Base-by-base conservation (phyloP, 495 filamentous ascomycete species). In the Podospora pseudocomata region DNA sequence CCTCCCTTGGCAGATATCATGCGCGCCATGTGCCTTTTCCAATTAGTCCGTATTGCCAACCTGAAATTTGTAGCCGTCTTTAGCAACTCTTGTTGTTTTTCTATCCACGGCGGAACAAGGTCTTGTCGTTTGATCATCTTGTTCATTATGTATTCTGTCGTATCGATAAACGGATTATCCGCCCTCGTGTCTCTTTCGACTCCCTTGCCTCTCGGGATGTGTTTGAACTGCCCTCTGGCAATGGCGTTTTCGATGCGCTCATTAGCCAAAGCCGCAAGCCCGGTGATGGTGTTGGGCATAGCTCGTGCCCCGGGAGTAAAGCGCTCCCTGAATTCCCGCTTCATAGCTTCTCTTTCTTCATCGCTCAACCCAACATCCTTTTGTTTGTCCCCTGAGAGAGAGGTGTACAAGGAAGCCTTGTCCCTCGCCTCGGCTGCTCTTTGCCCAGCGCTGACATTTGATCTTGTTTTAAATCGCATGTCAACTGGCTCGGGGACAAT, bases 101-200 rank as follows among this genome's bases (percentile, higher is more conserved):
- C 95, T 61, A 99, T 97, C 96, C 90, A 93, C 0, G 90, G 90
- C 0, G 90, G 90, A 3, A 90, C 88, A 58, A 92, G 88, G 11
- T 91, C 95, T 76, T 99, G 95, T 65, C 91, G 90, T 80, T 97
- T 90, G 69, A 99, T 97, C 75, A 98, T 97, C 80, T 96, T 96
- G 77, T 99, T 99, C 89, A 99, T 90, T 71, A 98, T 92, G 76
- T 97, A 97, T 78, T 97, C 94, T 0, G 96, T 98, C 1, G 95
- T 98, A 76, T 98, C 93, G 44, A 98, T 85, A 75, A 95, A 99
- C 0, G 96, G 93, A 73, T 89, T 95, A 69, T 89, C 90, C 2
- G 91, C 91, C 73, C 92, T 89, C 63, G 92, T 81, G 75, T 97
- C 94, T 20, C 89, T 81, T 77, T 94, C 86, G 1, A 92, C 83